A percentile compares a stretch with the other conserved stretches of the same genome.
These are phyloP conservation scores for Halocafeteria seosinensis DNA, from an alignment of 108 stramenopile genomes.

Conservation along the genomic window DNA sequence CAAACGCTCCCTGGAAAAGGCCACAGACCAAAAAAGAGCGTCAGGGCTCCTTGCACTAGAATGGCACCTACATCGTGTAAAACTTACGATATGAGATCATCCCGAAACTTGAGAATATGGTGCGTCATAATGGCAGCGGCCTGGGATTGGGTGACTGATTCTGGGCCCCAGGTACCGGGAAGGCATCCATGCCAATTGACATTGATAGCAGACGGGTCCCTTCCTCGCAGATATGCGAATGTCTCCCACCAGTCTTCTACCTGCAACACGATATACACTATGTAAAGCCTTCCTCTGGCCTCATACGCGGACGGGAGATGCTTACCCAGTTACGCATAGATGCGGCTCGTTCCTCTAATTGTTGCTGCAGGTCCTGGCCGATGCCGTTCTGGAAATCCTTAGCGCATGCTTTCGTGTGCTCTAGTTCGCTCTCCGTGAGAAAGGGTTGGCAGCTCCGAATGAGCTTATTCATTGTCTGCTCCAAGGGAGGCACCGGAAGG, in stretches of 20 bases:
- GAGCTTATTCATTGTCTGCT: neutral
- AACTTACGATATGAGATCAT: too few species aligned
- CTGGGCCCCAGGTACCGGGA: neutral
- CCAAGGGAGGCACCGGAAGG: conserved; percentile 9
- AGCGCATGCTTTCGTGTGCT: neutral
- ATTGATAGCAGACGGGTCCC: neutral
- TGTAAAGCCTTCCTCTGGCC: too few species aligned
- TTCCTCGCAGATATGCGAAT: neutral
- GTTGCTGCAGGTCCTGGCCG: neutral
- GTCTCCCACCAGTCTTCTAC: conserved; percentile 1
- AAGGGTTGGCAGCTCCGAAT: neutral
- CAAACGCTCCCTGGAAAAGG: neutral
- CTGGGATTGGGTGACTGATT: neutral
- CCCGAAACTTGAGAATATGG: too few species aligned
- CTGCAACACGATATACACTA: too few species aligned
- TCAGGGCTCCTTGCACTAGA: too few species aligned
- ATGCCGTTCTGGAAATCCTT: neutral
- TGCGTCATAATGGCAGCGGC: too few species aligned
- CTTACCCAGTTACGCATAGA: neutral
- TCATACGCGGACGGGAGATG: too few species aligned
- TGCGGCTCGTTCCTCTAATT: neutral
- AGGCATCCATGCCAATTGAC: neutral
- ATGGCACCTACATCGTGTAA: too few species aligned
- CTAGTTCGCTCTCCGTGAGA: neutral
- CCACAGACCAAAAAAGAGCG: too few species aligned